Percentiles rank a stretch among this genome's conserved stretches.
Evolutionary conservation across 2,329 filamentous ascomycete genomes (phyloP).

Genomic region (Bipolaris cookei): DNA sequence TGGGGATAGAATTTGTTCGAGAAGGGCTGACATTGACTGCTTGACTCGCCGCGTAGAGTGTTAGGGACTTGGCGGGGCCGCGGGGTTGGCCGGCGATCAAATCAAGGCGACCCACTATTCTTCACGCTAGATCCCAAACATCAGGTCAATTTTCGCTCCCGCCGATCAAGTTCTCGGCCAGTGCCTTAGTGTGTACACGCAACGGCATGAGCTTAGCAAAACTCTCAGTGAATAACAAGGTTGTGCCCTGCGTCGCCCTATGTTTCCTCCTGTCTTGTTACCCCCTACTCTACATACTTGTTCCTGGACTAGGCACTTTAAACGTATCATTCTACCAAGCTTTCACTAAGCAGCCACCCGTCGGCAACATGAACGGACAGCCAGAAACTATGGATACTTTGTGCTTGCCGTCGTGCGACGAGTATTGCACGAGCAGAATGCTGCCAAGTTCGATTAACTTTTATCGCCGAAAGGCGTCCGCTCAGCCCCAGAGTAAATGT

Average conservation of each 20-base stretch:
- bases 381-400: neutral
- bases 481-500: neutral
- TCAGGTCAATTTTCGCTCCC: neutral
- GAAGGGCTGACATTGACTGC: neutral
- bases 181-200: neutral
- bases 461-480: neutral
- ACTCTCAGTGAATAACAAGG: neutral
- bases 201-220: neutral
- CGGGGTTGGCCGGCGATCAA: neutral
- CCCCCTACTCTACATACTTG: neutral
- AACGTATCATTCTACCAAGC: neutral
- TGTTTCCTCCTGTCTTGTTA: neutral
- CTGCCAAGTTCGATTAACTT: neutral
- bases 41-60: constrained; percentile 1
- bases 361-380: neutral
- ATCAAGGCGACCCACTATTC: neutral
- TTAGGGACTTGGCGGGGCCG: constrained; percentile 3
- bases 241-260: neutral
- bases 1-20: neutral
- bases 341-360: neutral
- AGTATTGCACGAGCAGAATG: neutral
- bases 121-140: neutral
- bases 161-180: neutral
- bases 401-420: neutral
- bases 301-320: neutral